Conservation (phyloP, 345 rosid species). For the Gossypium rotundifolium region DNA sequence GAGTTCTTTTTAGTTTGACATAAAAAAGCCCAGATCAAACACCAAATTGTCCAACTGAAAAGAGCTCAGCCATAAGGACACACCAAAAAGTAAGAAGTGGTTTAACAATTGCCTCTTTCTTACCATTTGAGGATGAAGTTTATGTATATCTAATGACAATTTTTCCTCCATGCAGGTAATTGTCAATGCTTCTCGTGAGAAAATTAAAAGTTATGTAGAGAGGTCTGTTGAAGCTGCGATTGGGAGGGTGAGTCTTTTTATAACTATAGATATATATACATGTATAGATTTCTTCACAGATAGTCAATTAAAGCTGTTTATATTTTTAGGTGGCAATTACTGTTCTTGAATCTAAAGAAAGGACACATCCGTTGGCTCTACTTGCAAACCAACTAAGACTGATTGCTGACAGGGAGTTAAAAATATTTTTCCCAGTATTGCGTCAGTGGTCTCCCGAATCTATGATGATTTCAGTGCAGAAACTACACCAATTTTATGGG, state of each 20-base stretch:
- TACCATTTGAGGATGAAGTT: neutral
- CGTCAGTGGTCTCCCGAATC: constrained; percentile 62
- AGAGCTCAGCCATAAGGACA: too few species aligned
- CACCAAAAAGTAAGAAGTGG: too few species aligned
- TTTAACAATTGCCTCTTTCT: neutral
- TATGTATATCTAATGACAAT: neutral
- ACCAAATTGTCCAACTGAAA: too few species aligned
- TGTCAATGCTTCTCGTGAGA: constrained; percentile 38
- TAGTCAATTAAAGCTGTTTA: constrained; percentile 6
- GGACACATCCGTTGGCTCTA: constrained; percentile 63
- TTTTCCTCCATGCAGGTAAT: constrained; percentile 40
- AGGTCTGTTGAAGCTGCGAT: constrained; percentile 65
- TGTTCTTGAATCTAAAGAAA: constrained; percentile 49
- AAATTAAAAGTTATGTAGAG: constrained; percentile 55
- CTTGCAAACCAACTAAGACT: constrained; percentile 74
- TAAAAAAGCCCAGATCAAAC: too few species aligned
- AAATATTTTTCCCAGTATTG: constrained; percentile 56
- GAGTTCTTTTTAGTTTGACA: neutral
- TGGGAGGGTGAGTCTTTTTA: constrained; percentile 50
- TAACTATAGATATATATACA: neutral
- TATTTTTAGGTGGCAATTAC: constrained; percentile 50
- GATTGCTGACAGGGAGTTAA: constrained; percentile 70
- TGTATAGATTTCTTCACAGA: neutral
- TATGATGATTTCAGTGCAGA: constrained; percentile 49
- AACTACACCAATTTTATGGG: constrained; percentile 73